These are phyloP conservation scores for Laguncularia racemosa DNA, from an alignment of 345 rosid species.

Conservation along the genomic window DNA sequence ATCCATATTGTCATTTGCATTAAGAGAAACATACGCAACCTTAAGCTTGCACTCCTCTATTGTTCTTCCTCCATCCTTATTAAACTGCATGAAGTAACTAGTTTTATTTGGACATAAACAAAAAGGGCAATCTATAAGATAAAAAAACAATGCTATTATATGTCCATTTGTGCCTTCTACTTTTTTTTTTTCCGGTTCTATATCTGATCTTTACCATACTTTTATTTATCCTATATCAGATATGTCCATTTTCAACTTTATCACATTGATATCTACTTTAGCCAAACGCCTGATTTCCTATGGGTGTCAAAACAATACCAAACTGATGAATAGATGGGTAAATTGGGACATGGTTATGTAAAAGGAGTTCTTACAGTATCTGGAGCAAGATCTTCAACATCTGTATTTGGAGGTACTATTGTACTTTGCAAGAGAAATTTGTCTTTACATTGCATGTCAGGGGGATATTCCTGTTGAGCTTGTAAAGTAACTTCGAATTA, in stretches of 20 bases:
- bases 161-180: not conserved
- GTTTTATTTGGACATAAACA: not conserved
- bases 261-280: too few relatives aligned
- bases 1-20: constrained; percentile 50
- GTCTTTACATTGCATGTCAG: constrained; percentile 93
- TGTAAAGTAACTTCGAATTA: constrained; percentile 72
- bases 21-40: constrained; percentile 54
- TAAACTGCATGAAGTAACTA: constrained; percentile 40
- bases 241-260: too few relatives aligned
- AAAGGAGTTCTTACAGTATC: constrained; percentile 58
- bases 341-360: constrained; percentile 4
- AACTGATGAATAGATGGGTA: not conserved
- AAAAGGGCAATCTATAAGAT: not conserved
- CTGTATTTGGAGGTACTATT: constrained; percentile 58
- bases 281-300: too few relatives aligned
- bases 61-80: constrained; percentile 61
- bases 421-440: constrained; percentile 94
- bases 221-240: too few relatives aligned
- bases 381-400: constrained; percentile 77
- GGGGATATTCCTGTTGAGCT: constrained; percentile 75
- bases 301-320: not conserved
- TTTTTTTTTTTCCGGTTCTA: too few relatives aligned
- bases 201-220: too few relatives aligned
- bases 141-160: not conserved
- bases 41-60: constrained; percentile 88